Evolutionary conservation across 805 yeast genomes (phyloP), one percentile per base, ranked within the genome.

Genomic region (Maudiozyma bulderi): DNA sequence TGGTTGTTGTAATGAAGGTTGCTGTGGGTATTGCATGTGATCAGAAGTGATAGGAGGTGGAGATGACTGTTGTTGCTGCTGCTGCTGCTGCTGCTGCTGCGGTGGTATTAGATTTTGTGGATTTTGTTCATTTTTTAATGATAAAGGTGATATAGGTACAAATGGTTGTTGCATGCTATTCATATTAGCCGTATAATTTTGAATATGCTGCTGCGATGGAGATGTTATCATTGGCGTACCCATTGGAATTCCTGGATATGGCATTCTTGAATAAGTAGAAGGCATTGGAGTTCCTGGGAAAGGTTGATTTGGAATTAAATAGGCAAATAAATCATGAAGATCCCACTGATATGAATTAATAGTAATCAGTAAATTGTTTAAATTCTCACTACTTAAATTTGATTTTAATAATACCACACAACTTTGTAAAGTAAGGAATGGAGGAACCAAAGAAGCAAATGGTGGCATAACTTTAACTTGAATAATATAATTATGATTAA

Each of bases 341-440:
- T 63, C 66, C 69, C 69, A 65, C 39, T 58, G 61, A 45, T 57
- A 62, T 1, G 61, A 56, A 47, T 65, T 65, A 43, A 65, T 51
- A 20, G 56, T 61, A 44, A 57, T 38, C 8, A 64, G 47, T 40
- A 64, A 47, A 28, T 60, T 57, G 47, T 57, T 58, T 44, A 62
- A 46, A 37, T 61, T 52, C 11, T 52, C 54, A 31, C 14, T 14
- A 35, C 15, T 13, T 35, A 35, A 35, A 35, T 35, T 15, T 9
- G 13, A 6, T 35, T 35, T 35, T 35, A 64, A 44, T 33, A 58
- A 48, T 7, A 64, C 62, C 6, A 63, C 49, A 47, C 68, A 63
- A 48, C 65, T 60, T 48, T 62, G 64, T 33, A 64, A 54, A 8
- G 65, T 64, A 11, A 58, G 45, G 50, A 62, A 63, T 5, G 68